These are phyloP conservation scores for Mortierella sp. DNA, from an alignment of 371 early-diverging fungal genomes.

Conservation along the genomic window DNA sequence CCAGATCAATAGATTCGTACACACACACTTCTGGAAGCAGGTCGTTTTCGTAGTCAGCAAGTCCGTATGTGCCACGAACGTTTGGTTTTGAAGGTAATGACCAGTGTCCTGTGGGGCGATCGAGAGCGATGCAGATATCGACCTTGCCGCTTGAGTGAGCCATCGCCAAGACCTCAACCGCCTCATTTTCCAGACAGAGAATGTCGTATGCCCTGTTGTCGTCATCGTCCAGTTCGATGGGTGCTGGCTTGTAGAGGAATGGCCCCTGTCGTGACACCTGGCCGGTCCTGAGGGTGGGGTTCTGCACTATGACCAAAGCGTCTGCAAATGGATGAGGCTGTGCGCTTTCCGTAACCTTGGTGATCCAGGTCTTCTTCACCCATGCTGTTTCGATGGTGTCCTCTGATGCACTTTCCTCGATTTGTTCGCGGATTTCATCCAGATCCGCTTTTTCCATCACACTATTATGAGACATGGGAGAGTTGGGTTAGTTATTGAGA, in stretches of 20 bases:
- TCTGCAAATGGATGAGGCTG: slow-evolving; percentile 38
- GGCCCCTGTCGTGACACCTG: slow-evolving; percentile 57
- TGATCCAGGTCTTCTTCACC: slow-evolving; percentile 40
- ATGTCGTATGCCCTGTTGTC: slow-evolving; percentile 60
- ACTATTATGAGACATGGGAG: not conserved
- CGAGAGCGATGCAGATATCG: slow-evolving; percentile 58
- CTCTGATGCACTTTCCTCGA: not conserved
- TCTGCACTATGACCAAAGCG: slow-evolving; percentile 35
- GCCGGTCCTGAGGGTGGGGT: slow-evolving; percentile 25
- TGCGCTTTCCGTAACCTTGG: slow-evolving; percentile 45
- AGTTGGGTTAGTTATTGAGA: not conserved
- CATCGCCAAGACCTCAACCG: slow-evolving; percentile 55
- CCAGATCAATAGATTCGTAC: slow-evolving; percentile 60
- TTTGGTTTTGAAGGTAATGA: slow-evolving; percentile 16
- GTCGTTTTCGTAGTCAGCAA: slow-evolving; percentile 6
- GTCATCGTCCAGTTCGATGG: slow-evolving; percentile 53
- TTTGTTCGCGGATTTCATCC: slow-evolving; percentile 27
- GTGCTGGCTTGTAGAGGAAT: slow-evolving; percentile 59
- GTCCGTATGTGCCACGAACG: slow-evolving; percentile 4
- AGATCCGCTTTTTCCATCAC: slow-evolving; percentile 25
- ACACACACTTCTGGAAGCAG: slow-evolving; percentile 44
- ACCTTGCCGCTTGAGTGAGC: slow-evolving; percentile 59
- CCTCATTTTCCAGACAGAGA: slow-evolving; percentile 50
- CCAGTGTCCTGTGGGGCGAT: slow-evolving; percentile 53
- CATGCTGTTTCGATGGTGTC: not conserved